Evolutionary conservation across 75 land plant genomes (phyloP).

Genomic region (Cryptomeria japonica): DNA sequence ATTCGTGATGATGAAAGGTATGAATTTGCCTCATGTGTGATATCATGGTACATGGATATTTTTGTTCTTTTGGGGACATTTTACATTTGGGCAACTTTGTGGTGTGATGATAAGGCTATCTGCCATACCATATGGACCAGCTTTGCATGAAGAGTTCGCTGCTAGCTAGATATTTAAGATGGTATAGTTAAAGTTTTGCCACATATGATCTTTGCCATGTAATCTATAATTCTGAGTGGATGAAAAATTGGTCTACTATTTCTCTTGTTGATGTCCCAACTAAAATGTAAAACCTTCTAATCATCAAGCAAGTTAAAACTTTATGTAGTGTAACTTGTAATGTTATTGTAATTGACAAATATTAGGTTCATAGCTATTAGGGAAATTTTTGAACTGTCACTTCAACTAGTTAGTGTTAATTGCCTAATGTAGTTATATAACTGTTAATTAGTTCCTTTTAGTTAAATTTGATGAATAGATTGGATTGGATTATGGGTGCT

Average conservation of each 20-base stretch:
- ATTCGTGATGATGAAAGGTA: conserved; percentile 90
- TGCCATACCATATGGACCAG: neutral
- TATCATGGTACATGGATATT: neutral
- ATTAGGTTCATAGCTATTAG: neutral
- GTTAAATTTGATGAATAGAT: no score
- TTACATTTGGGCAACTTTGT: neutral
- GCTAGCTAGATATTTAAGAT: neutral
- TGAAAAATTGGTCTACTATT: neutral
- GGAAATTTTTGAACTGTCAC: no score
- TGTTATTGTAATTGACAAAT: neutral
- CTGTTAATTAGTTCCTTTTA: no score
- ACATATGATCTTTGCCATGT: neutral
- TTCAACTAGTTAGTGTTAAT: no score
- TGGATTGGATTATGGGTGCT: no score
- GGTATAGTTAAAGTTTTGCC: neutral
- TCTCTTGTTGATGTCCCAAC: neutral
- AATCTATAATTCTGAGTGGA: neutral
- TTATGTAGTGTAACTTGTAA: neutral
- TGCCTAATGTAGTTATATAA: no score
- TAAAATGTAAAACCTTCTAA: neutral
- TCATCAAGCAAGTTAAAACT: neutral
- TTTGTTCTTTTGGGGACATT: neutral
- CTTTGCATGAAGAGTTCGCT: neutral
- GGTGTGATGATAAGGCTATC: neutral
- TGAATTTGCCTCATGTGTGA: neutral